phyloP scores from a whole-genome alignment of 306 rosid species.

The Lotus japonicus region DNA sequence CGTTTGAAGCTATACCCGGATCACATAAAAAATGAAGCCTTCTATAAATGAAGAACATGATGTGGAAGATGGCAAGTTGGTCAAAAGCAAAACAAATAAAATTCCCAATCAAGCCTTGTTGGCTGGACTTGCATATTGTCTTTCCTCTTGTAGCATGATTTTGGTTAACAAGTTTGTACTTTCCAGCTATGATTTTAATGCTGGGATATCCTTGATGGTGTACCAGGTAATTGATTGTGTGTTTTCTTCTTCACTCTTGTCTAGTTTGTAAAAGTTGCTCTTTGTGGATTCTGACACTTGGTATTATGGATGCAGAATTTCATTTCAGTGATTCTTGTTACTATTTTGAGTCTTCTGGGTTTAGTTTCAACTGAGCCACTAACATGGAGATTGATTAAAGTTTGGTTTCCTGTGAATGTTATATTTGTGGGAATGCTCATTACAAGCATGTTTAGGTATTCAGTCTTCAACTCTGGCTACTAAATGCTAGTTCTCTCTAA shows the following conservation, averaged over 20 bases:
- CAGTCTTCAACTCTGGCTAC: slow-evolving; percentile 13
- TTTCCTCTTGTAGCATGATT: slow-evolving; percentile 94
- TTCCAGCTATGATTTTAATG: slow-evolving; percentile 84
- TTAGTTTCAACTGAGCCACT: slow-evolving; percentile 83
- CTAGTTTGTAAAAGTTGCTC: slow-evolving; percentile 14
- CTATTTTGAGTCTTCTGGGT: slow-evolving; percentile 61
- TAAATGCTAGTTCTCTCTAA: no score
- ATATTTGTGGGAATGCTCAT: slow-evolving; percentile 95
- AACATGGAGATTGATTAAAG: slow-evolving; percentile 86
- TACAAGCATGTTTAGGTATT: slow-evolving; percentile 98
- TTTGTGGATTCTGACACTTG: slow-evolving; percentile 10
- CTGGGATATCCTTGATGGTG: slow-evolving; percentile 87
- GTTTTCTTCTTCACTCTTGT: neutral
- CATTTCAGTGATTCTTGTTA: slow-evolving; percentile 72
- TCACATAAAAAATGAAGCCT: slow-evolving; percentile 49
- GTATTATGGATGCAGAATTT: slow-evolving; percentile 69
- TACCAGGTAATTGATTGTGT: slow-evolving; percentile 65
- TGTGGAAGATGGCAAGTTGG: slow-evolving; percentile 64
- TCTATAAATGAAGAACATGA: slow-evolving; percentile 45
- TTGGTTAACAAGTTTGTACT: slow-evolving; percentile 84
- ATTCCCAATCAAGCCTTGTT: slow-evolving; percentile 74
- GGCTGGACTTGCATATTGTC: slow-evolving; percentile 86
- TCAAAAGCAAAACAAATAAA: slow-evolving; percentile 47
- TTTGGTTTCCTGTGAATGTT: slow-evolving; percentile 91
- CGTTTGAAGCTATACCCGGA: neutral